Base-by-base conservation (phyloP, 805 yeast genomes). In the Starmerella scarabaei region DNA sequence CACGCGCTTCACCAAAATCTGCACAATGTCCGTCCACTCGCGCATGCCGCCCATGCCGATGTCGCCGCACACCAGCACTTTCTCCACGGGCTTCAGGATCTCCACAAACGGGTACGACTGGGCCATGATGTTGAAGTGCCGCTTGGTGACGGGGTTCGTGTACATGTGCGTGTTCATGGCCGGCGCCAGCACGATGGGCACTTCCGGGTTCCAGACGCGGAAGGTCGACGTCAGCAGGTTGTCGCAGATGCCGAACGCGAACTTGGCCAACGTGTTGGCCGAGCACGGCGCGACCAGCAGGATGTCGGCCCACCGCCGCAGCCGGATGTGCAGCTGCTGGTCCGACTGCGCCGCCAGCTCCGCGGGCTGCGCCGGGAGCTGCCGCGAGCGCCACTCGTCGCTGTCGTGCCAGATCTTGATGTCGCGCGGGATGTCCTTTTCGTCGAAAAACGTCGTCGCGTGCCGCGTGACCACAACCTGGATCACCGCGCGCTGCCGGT, bases 31-130 rank as follows among this genome's bases (percentile, higher is more conserved):
- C 49, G 83, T 77, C 75, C 93, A 84, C 55, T 91, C 97, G 71
- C 88, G 76, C 98, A 88, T 88, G 37, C 97, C 98, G 32, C 98
- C 98, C 85, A 88, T 80, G 12, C 97, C 97, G 41, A 88, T 85
- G 57, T 91, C 97, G 46, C 98, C 97, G 65, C 91, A 84, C 21
- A 82, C 83, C 56, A 81, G 72, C 7, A 88, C 94, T 59, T 88
- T 88, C 57, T 88, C 98, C n/a, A 85, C 84, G 0, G 98, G 98
- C 60, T 75, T 78, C 53, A 91, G 69, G 12, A 88, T 75, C 48
- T 84, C 91, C 38, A 88, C 77, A 81, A 86, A 86, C n/a, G 86
- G 83, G 80, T 82, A 85, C 49, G 80, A 88, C 49, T 83, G 91
- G 29, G 71, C 69, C 28, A 88, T 71, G 24, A 79, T 63, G 38